Evolutionary conservation across 306 rosid species (phyloP), one percentile per base, ranked within the genome.

Genomic region (Hippophae gyantsensis): DNA sequence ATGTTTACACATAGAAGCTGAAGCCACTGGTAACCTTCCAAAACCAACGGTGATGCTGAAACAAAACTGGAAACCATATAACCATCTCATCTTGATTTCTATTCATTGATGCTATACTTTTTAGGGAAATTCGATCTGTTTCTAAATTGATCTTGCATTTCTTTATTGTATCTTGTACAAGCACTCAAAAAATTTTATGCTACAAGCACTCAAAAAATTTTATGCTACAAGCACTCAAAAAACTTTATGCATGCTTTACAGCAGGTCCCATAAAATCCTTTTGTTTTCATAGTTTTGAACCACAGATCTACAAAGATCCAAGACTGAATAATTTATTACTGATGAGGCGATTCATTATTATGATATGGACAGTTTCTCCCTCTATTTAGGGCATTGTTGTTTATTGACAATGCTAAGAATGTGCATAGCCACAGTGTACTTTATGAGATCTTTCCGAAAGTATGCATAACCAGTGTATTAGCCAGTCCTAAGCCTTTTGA

Each of bases 401-500:
- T 66, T 53, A 47, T 61, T 77, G 54, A 78, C 77, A 2, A 32
- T 32, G 3, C 38, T 32, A 32, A 32, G 38, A 32, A 32, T 32
- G 38, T 32, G 4, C 38, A 32, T 32, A 32, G 38, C 38, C 5
- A 27, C 38, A 32, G 5, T 32, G 38, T 32, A 32, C 5, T 32
- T 32, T 32, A 32, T 32, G 38, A 32, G 38, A 32, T 32, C 89
- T 80, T 62, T 72, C 89, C 74, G 58, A 85, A 76, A 53, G 76
- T 72, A 69, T 78, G 86, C 81, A 78, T 70, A 32, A 32, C 38
- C 38, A 32, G 38, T 32, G 38, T 32, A 32, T 32, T 32, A 32
- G 76, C 65, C 72, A 77, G 79, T 55, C 86, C 81, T 62, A 84
- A 68, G 71, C 84, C 83, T 81, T 81, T 85, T 46, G 87, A 79